phyloP scores from a whole-genome alignment of 2,329 filamentous ascomycete genomes.

The Pseudogymnoascus sp. region DNA sequence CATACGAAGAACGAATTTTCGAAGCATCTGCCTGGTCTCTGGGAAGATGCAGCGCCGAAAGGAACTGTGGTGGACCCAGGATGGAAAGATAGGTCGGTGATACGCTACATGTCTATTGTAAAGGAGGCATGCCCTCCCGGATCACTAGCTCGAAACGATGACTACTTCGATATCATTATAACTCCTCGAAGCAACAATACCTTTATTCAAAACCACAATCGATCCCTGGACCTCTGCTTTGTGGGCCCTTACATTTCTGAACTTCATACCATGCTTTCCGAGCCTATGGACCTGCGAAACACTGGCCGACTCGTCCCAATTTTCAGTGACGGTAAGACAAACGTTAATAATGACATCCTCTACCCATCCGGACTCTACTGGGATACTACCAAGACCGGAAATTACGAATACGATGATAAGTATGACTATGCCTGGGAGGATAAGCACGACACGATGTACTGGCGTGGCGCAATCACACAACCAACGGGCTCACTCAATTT shows the following conservation, averaged over 20 bases:
- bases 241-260: constrained; percentile 42
- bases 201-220: constrained; percentile 50
- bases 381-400: constrained; percentile 38
- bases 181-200: constrained; percentile 33
- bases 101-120: constrained; percentile 52
- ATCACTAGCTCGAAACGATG: constrained; percentile 38
- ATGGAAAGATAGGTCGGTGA: constrained; percentile 29
- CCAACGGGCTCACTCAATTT: constrained; percentile 29
- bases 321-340: constrained; percentile 55
- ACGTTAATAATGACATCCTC: constrained; percentile 55
- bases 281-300: constrained; percentile 42
- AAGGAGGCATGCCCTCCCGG: constrained; percentile 49
- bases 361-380: constrained; percentile 60
- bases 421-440: constrained; percentile 50
- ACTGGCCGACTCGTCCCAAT: constrained; percentile 50
- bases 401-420: constrained; percentile 48
- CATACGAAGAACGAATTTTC: constrained; percentile 28
- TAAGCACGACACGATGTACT: constrained; percentile 49
- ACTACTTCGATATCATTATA: constrained; percentile 32
- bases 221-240: constrained; percentile 48
- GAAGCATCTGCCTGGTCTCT: constrained; percentile 31
- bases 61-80: constrained; percentile 17
- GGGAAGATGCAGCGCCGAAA: constrained; percentile 15
- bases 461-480: constrained; percentile 47
- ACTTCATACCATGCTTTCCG: constrained; percentile 49